Percentiles rank a stretch among this genome's conserved stretches.
Evolutionary conservation across 2,329 filamentous ascomycete genomes (phyloP).

Genomic region (Aspergillus melleus): DNA sequence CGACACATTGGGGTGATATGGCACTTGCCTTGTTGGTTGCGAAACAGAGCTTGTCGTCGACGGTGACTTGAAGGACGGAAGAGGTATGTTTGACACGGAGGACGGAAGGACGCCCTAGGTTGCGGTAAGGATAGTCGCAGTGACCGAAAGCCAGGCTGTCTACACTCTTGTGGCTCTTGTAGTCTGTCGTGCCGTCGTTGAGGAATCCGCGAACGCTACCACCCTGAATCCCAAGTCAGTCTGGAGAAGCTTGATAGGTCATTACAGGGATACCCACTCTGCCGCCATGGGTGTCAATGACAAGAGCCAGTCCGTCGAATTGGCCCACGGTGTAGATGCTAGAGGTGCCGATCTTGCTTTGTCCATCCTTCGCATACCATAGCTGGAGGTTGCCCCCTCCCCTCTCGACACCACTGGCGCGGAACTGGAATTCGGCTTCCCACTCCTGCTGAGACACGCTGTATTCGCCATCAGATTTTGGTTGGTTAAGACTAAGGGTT

Average conservation of each 20-base stretch:
- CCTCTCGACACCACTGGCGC: constrained; percentile 80
- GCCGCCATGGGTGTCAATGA: constrained; percentile 81
- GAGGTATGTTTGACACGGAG: constrained; percentile 71
- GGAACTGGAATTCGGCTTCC: constrained; percentile 82
- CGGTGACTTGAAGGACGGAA: constrained; percentile 69
- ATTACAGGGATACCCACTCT: constrained; percentile 40
- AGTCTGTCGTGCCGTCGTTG: constrained; percentile 85
- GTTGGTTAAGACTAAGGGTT: background rate
- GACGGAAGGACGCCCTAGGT: constrained; percentile 79
- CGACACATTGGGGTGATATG: background rate
- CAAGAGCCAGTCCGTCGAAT: constrained; percentile 88
- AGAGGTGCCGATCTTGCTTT: constrained; percentile 63
- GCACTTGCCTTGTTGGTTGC: constrained; percentile 63
- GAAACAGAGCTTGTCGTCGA: constrained; percentile 83
- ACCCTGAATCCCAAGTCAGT: constrained; percentile 41
- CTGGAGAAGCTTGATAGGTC: background rate
- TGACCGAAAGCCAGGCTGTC: constrained; percentile 90
- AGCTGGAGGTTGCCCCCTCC: constrained; percentile 88
- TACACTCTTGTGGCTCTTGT: constrained; percentile 70
- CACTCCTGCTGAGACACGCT: constrained; percentile 63
- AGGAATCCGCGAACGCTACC: constrained; percentile 89
- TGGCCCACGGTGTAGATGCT: constrained; percentile 81
- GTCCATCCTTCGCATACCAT: constrained; percentile 78
- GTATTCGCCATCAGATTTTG: constrained; percentile 10
- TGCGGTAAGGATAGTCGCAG: constrained; percentile 87